Evolutionary conservation across 495 filamentous ascomycete genomes (phyloP).

Genomic region (Filosporella fistucella): DNA sequence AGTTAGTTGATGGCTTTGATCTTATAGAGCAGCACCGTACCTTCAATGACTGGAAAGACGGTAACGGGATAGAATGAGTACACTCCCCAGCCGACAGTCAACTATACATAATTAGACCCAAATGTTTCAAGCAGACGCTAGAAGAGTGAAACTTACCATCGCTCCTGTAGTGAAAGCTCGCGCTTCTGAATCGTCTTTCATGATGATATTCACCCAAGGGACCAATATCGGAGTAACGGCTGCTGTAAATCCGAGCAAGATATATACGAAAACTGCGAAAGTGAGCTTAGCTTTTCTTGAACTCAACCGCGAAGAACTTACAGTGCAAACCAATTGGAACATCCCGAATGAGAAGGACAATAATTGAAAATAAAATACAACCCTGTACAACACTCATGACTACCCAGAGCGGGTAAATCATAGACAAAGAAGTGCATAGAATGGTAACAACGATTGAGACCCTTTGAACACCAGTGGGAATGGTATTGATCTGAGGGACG

Average conservation of each 20-base stretch:
- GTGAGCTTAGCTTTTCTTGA: background rate
- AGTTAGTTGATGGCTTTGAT: background rate
- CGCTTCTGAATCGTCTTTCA: slow-evolving; percentile 47
- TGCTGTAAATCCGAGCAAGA: slow-evolving; percentile 11
- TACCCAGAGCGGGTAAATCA: slow-evolving; percentile 11
- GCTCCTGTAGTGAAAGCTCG: slow-evolving; percentile 41
- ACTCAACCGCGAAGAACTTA: background rate
- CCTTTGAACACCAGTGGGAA: slow-evolving; percentile 8
- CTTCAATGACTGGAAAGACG: slow-evolving; percentile 43
- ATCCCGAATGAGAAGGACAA: slow-evolving; percentile 35
- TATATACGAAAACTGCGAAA: slow-evolving; percentile 11
- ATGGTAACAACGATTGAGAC: slow-evolving; percentile 6
- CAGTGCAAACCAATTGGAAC: slow-evolving; percentile 33
- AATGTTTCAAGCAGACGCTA: background rate
- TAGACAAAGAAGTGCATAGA: slow-evolving; percentile 5
- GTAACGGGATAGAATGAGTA: slow-evolving; percentile 32
- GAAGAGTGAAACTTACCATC: slow-evolving; percentile 28
- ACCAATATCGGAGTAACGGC: slow-evolving; percentile 16
- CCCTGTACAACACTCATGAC: slow-evolving; percentile 21
- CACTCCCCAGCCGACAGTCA: slow-evolving; percentile 31
- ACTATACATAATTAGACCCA: slow-evolving; percentile 19
- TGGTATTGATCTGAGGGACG: slow-evolving; percentile 10
- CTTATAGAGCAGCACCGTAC: background rate
- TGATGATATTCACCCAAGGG: slow-evolving; percentile 47
- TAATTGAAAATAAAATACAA: slow-evolving; percentile 12